Conservation (phyloP, 2,329 filamentous ascomycete species). For the Pseudocercospora musae region DNA sequence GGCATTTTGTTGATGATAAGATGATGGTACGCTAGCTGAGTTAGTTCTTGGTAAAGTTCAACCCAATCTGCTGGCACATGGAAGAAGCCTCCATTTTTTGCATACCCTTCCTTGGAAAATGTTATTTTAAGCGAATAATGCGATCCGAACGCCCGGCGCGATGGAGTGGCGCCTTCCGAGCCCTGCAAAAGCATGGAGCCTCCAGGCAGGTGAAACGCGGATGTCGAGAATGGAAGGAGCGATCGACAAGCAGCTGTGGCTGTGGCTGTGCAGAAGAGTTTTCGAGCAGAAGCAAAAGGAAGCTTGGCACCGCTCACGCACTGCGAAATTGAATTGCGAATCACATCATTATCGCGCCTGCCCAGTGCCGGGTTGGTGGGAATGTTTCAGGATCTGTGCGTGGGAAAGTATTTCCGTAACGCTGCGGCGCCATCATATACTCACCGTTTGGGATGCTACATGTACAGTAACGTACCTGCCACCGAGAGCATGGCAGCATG, state of each 20-base stretch:
- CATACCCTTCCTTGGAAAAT: no score
- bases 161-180: slow-evolving; percentile 10
- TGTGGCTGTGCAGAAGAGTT: neutral
- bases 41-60: neutral
- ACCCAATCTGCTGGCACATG: slow-evolving; percentile 10
- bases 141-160: neutral
- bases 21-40: slow-evolving; percentile 1
- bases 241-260: slow-evolving; percentile 11
- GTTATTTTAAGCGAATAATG: slow-evolving; percentile 13
- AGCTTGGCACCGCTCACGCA: neutral
- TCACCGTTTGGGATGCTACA: neutral
- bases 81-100: slow-evolving; percentile 8
- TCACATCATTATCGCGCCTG: no score
- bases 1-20: neutral
- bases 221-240: neutral
- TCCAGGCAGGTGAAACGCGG: slow-evolving; percentile 15
- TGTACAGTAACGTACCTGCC: no score
- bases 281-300: neutral
- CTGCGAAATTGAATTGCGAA: no score
- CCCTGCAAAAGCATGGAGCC: slow-evolving; percentile 7
- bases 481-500: neutral
- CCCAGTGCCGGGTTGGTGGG: slow-evolving; percentile 11
- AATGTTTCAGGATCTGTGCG: no score
- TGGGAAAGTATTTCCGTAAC: no score
- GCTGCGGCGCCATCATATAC: no score